phyloP scores from a whole-genome alignment of 2,329 filamentous ascomycete species.

The Pseudopyricularia javanii region DNA sequence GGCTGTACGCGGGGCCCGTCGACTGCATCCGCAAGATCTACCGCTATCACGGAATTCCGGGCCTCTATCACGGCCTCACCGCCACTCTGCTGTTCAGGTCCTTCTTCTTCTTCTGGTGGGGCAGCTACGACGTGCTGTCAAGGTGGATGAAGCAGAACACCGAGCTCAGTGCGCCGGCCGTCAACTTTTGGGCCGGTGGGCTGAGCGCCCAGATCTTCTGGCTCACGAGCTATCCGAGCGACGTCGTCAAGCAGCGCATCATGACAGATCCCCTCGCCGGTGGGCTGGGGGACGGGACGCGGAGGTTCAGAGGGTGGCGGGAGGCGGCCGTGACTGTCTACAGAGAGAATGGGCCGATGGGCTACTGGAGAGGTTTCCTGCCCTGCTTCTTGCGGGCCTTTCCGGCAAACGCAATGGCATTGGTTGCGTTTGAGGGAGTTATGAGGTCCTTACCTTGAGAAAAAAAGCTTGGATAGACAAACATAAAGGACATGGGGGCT shows the following conservation, averaged over 20 bases:
- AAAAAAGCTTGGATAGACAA: too few species aligned
- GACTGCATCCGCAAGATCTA: constrained; percentile 68
- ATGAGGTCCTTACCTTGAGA: constrained; percentile 54
- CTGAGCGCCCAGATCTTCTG: constrained; percentile 89
- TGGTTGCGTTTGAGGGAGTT: constrained; percentile 86
- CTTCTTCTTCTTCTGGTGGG: constrained; percentile 99
- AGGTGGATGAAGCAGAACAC: constrained; percentile 55
- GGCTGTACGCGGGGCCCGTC: constrained; percentile 75
- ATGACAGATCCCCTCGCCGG: constrained; percentile 90
- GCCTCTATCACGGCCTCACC: constrained; percentile 73
- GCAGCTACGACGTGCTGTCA: constrained; percentile 80
- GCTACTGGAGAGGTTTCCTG: constrained; percentile 87
- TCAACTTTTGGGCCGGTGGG: constrained; percentile 97
- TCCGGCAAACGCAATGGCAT: constrained; percentile 86
- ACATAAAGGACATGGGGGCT: not conserved
- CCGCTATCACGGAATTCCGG: constrained; percentile 59
- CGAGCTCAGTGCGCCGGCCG: constrained; percentile 56
- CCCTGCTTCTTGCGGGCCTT: constrained; percentile 92
- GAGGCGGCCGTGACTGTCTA: constrained; percentile 71
- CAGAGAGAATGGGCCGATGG: constrained; percentile 60
- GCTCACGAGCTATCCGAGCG: constrained; percentile 81
- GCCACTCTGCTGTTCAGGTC: constrained; percentile 81
- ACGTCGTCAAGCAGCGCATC: constrained; percentile 90
- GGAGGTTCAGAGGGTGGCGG: constrained; percentile 63
- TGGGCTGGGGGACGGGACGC: constrained; percentile 50